Evolutionary conservation across 768 basidiomycete genomes (phyloP).

Genomic region (Dendrothele bispora): DNA sequence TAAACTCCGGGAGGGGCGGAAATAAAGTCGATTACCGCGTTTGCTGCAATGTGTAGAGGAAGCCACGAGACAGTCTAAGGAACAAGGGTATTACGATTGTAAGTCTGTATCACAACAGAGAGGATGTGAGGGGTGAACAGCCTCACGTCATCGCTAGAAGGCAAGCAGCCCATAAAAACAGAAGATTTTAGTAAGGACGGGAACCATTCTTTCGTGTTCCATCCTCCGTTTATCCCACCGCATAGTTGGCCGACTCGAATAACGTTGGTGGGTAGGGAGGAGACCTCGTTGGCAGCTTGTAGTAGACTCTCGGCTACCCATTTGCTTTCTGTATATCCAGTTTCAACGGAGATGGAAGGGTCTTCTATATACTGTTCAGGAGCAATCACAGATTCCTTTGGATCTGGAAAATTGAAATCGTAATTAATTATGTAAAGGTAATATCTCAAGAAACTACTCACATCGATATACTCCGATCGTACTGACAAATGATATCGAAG

Average conservation of each 20-base stretch:
- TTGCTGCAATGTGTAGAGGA: conserved; percentile 22
- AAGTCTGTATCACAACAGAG: background rate
- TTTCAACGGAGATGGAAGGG: conserved; percentile 12
- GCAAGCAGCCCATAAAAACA: conserved; percentile 13
- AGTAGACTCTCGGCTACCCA: conserved; percentile 26
- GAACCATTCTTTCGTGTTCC: conserved; percentile 37
- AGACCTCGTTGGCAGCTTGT: conserved; percentile 10
- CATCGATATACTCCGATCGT: too few relatives aligned
- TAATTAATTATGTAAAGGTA: too few relatives aligned
- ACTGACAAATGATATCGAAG: too few relatives aligned
- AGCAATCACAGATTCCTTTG: too few relatives aligned
- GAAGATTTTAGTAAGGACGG: conserved; percentile 29
- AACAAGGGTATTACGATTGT: background rate
- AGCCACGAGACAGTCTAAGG: conserved; percentile 23
- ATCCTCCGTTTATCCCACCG: conserved; percentile 30
- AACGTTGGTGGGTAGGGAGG: conserved; percentile 15
- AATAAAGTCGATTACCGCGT: conserved; percentile 20
- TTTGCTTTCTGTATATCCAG: conserved; percentile 34
- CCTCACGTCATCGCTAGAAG: conserved; percentile 13
- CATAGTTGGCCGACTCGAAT: conserved; percentile 35
- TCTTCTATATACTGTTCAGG: conserved; percentile 6
- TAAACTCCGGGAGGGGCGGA: background rate
- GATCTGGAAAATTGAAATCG: too few relatives aligned
- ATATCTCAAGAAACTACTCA: too few relatives aligned
- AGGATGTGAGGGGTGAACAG: background rate